Evolutionary conservation across 805 yeast species (phyloP), one percentile per base, ranked within the genome.

Genomic region (Wickerhamiella azymoides): DNA sequence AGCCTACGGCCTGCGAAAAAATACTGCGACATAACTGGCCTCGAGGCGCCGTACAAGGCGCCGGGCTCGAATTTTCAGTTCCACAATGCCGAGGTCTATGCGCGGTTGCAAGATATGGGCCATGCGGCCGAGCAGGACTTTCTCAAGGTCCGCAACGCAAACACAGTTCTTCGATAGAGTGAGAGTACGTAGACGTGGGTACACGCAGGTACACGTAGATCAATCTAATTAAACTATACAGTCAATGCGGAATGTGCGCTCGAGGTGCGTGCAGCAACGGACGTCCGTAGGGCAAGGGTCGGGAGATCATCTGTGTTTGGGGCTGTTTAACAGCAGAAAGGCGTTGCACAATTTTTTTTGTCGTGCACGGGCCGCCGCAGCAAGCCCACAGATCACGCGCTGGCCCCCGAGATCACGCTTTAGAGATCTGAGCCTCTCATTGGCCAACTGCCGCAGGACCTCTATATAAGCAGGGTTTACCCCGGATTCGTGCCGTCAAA

Each of bases 61-160:
- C 92, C 92, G 0, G 70, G 79, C 21, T 80, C 81, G 36, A 21
- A n/a, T 10, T 65, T 89, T 44, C 68, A 95, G 47, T 89, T 77
- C 61, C 77, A 83, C 62, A 80, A 89, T 59, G 77, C 77, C 43
- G 96, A 89, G 62, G 79, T 89, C 26, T 88, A 76, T 61, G 83
- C 79, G 40, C 80, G 84, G 30, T 68, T 74, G 43, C 76, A 77
- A 59, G 76, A 76, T 51, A 76, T 89, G 77, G 80, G 86, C 1
- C 84, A 93, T 2, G 95, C 96, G 19, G 81, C 82, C 25, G 96
- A 89, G 62, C 97, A 89, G 64, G 93, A 86, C 62, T 89, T 86
- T 60, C 68, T 89, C 57, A 82, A 82, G 52, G 67, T 89, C 49
- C 72, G 97, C 54, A 84, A 83, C 45, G 97, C 95, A 35, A 83